Conservation (phyloP, 2,329 filamentous ascomycete species). For the Penicillium sp. region DNA sequence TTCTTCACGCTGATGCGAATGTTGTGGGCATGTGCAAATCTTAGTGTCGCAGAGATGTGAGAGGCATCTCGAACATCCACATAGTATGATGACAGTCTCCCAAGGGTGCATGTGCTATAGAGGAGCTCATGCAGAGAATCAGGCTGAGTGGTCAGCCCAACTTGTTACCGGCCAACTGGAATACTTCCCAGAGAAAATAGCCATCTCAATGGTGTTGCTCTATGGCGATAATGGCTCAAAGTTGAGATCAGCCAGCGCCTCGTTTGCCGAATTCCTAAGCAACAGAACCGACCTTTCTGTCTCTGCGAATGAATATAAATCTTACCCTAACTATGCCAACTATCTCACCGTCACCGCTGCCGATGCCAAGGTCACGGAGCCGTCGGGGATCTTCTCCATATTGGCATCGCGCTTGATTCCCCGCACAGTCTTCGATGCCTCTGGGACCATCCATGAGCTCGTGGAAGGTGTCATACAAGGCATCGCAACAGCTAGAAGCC, state of each 20-base stretch:
- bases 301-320: constrained; percentile 1
- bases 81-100: constrained; percentile 6
- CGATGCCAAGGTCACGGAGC: constrained; percentile 4
- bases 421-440: neutral
- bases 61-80: constrained; percentile 2
- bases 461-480: constrained; percentile 6
- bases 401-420: constrained; percentile 13
- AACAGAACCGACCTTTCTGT: constrained; percentile 2
- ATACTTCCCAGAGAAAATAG: constrained; percentile 8
- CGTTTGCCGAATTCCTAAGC: constrained; percentile 2
- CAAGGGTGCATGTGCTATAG: neutral
- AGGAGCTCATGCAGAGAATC: constrained; percentile 2
- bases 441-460: neutral
- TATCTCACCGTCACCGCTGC: constrained; percentile 6
- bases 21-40: constrained; percentile 13
- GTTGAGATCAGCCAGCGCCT: constrained; percentile 1
- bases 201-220: constrained; percentile 5
- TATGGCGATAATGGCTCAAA: constrained; percentile 2
- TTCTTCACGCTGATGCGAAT: constrained; percentile 53
- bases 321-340: constrained; percentile 7
- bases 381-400: constrained; percentile 11
- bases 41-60: constrained; percentile 2
- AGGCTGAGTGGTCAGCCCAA: constrained; percentile 8
- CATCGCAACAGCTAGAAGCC: neutral
- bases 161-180: constrained; percentile 8